Base-by-base conservation (phyloP, 139 green algal genomes). In the Auxenochlorella pyrenoidosa region DNA sequence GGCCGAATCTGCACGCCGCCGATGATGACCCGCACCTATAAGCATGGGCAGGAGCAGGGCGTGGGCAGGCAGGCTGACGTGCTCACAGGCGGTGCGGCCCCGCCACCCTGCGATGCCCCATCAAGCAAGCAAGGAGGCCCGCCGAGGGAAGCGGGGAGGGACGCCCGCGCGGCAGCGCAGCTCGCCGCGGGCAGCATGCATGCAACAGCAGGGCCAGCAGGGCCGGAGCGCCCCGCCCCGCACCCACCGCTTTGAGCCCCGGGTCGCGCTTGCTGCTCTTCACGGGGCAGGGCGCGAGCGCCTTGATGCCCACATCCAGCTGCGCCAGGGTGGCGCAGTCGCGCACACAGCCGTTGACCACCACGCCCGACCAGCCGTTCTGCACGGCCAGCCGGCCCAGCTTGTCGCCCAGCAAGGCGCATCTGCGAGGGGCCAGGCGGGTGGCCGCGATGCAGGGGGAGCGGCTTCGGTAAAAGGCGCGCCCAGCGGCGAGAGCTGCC, bases 351-450 rank as follows among this genome's bases (percentile, higher is more conserved):
- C 97, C 97, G 87, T 98, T 93, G 51, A 99, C 92, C 72, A 99
- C 95, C 87, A 99, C 95, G 73, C 97, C 96, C 89, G 16, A 94
- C 97, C 97, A 99, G 43, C 96, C 97, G 82, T 99, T 99, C 68
- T 96, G 94, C 79, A 91, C 84, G 0, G 83, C 96, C 92, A 95
- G 96, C 76, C 92, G 93, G 13, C 96, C 97, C 21, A 99, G 93
- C 80, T 97, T 97, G 88, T 98, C 97, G 0, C 97, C 97, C 40
- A 99, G 92, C 38, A 99, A 84, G 2, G 97, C 97, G 47, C 82
- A 86, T 21, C 82, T 85, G 63, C 51, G 24, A 5, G 47, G 13
- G 30, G 41, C 8, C 5, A 4, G 22, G 32, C 0, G 16, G 32
- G 19, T 1, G 44, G n/a, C n/a, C n/a, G n/a, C n/a, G n/a, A n/a